A percentile compares a stretch with the other conserved stretches of the same genome.
phyloP scores from a whole-genome alignment of 768 basidiomycete species.

The Leccinum olivaceopallidum region DNA sequence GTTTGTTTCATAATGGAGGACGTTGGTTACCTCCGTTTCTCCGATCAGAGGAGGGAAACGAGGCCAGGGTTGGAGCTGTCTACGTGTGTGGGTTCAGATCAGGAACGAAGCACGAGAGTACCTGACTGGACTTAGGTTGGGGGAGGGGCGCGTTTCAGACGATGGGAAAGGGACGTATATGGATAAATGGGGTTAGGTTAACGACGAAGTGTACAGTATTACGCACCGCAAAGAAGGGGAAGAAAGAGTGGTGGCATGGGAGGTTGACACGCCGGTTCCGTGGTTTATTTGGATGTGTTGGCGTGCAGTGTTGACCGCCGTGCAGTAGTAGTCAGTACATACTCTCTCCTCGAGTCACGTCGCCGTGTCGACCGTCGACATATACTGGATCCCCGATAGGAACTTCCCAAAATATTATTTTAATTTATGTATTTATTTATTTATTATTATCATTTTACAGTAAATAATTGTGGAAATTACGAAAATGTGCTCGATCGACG shows the following conservation, averaged over 20 bases:
- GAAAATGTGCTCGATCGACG: conserved; percentile 33
- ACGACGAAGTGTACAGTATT: not conserved
- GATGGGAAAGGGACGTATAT: conserved; percentile 7
- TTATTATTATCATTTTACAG: conserved; percentile 3
- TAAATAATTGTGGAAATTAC: conserved; percentile 22
- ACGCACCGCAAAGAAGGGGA: not conserved
- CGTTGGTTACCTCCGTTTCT: conserved; percentile 23
- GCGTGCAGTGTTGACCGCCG: not conserved
- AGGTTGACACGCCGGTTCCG: conserved; percentile 27
- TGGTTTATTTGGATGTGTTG: conserved; percentile 19
- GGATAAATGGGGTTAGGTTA: conserved; percentile 18
- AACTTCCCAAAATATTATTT: conserved; percentile 2
- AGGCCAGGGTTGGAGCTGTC: not conserved
- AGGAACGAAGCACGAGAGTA: conserved; percentile 16
- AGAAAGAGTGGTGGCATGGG: not conserved
- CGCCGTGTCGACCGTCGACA: conserved; percentile 12
- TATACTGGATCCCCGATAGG: conserved; percentile 3
- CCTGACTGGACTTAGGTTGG: conserved; percentile 1
- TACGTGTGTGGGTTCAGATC: conserved; percentile 8
- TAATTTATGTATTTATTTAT: conserved; percentile 1
- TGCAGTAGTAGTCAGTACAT: no score
- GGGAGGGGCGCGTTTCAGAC: not conserved
- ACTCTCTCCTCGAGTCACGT: conserved; percentile 3
- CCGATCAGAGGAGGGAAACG: conserved; percentile 12
- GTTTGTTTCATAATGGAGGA: conserved; percentile 8